phyloP scores from a whole-genome alignment of 225 moss, liverwort and hornwort genomes.

The Bryum argenteum region DNA sequence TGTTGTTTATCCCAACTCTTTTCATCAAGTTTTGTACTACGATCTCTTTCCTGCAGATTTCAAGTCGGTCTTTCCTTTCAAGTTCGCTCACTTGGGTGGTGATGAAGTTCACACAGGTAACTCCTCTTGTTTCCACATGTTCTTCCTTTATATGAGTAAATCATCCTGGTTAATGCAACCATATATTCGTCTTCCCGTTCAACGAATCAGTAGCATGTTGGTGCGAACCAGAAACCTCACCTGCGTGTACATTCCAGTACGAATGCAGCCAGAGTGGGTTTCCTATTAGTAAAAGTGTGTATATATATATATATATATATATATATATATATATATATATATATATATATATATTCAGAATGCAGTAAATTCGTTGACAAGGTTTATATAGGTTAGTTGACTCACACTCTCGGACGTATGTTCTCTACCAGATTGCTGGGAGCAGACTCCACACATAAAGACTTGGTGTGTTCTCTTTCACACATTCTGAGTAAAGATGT shows the following conservation, averaged over 20 bases:
- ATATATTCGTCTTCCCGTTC: background rate
- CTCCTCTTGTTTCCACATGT: constrained; percentile 17
- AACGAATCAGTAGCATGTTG: too few relatives aligned
- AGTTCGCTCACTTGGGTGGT: constrained; percentile 92
- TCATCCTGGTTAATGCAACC: background rate
- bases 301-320: too few relatives aligned
- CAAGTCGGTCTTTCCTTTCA: constrained; percentile 75
- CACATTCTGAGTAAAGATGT: background rate
- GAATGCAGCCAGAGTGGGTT: too few relatives aligned
- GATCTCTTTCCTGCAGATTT: constrained; percentile 59
- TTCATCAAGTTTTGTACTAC: background rate
- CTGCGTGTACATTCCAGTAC: too few relatives aligned
- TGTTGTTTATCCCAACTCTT: background rate
- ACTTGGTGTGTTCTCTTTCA: constrained; percentile 41
- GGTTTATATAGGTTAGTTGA: background rate
- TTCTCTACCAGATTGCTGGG: constrained; percentile 56
- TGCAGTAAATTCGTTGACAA: constrained; percentile 3
- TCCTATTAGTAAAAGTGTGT: too few relatives aligned
- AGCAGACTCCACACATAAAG: constrained; percentile 44
- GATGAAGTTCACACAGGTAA: constrained; percentile 95
- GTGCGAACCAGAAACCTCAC: too few relatives aligned
- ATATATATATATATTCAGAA: too few relatives aligned
- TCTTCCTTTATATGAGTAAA: background rate
- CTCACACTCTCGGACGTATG: constrained; percentile 10
- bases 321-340: too few relatives aligned